These are phyloP conservation scores for Pisolithus thermaeus DNA, from an alignment of 1,284 basidiomycete species.

Conservation along the genomic window DNA sequence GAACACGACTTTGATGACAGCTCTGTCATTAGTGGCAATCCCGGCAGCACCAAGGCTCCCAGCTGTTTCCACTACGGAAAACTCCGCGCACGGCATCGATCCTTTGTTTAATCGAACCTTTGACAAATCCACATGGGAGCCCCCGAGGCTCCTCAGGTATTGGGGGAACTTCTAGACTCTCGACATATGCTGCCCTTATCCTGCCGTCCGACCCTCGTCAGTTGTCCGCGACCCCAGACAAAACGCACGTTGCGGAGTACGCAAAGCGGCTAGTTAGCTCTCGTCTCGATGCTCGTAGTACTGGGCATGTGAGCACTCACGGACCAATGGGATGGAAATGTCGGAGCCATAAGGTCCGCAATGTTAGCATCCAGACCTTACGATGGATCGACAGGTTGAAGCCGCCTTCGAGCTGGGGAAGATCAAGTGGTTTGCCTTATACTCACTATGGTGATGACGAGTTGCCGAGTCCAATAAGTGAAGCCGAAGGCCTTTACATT, in stretches of 20 bases:
- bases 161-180: slow-evolving; percentile 86
- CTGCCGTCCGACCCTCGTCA: slow-evolving; percentile 76
- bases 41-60: slow-evolving; percentile 18
- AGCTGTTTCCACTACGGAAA: slow-evolving; percentile 32
- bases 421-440: slow-evolving; percentile 36
- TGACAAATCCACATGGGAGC: slow-evolving; percentile 68
- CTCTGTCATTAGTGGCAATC: slow-evolving; percentile 21
- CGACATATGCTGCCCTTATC: slow-evolving; percentile 88
- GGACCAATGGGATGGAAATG: slow-evolving; percentile 52
- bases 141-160: slow-evolving; percentile 69
- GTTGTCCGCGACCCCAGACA: slow-evolving; percentile 65
- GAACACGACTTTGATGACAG: slow-evolving; percentile 40
- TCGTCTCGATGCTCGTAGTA: slow-evolving; percentile 32
- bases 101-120: slow-evolving; percentile 66
- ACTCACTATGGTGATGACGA: slow-evolving; percentile 34
- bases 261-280: slow-evolving; percentile 20
- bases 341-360: slow-evolving; percentile 51
- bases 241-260: slow-evolving; percentile 34
- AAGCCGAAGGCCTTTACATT: slow-evolving; percentile 22
- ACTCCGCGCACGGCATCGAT: slow-evolving; percentile 56
- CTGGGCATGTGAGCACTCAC: slow-evolving; percentile 33
- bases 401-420: slow-evolving; percentile 32
- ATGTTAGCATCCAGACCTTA: slow-evolving; percentile 52
- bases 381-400: slow-evolving; percentile 62
- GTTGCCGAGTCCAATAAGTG: slow-evolving; percentile 16